Conservation (phyloP, 805 yeast species). For the Pichia exigua region DNA sequence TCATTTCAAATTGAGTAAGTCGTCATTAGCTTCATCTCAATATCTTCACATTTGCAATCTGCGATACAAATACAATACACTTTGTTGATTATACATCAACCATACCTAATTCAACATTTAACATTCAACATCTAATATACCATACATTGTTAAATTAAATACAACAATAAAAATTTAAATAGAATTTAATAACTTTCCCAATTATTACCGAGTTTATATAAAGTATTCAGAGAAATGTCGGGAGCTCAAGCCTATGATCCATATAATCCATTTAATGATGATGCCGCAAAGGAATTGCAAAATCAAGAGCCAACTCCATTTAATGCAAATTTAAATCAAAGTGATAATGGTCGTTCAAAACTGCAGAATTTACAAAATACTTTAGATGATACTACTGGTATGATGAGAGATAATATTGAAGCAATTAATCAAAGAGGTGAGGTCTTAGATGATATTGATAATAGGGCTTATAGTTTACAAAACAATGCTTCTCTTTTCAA, state of each 20-base stretch:
- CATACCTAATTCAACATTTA: background rate
- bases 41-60: background rate
- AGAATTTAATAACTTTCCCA: background rate
- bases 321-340: background rate
- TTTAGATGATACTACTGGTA: slow-evolving; percentile 78
- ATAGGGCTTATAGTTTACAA: slow-evolving; percentile 87
- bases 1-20: background rate
- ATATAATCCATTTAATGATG: slow-evolving; percentile 28
- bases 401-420: slow-evolving; percentile 95
- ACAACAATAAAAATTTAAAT: background rate
- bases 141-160: background rate
- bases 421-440: slow-evolving; percentile 95
- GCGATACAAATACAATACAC: background rate
- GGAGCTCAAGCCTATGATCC: slow-evolving; percentile 30
- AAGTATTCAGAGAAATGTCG: slow-evolving; percentile 17
- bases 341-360: slow-evolving; percentile 13
- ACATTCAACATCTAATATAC: background rate
- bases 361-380: slow-evolving; percentile 27
- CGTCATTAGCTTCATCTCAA: background rate
- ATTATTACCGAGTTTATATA: background rate
- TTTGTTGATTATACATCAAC: background rate
- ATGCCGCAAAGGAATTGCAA: slow-evolving; percentile 22
- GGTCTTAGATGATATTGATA: slow-evolving; percentile 83
- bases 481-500: slow-evolving; percentile 91
- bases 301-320: slow-evolving; percentile 10